phyloP scores from a whole-genome alignment of 2,329 filamentous ascomycete genomes.

The Arthrobotrys conoides region DNA sequence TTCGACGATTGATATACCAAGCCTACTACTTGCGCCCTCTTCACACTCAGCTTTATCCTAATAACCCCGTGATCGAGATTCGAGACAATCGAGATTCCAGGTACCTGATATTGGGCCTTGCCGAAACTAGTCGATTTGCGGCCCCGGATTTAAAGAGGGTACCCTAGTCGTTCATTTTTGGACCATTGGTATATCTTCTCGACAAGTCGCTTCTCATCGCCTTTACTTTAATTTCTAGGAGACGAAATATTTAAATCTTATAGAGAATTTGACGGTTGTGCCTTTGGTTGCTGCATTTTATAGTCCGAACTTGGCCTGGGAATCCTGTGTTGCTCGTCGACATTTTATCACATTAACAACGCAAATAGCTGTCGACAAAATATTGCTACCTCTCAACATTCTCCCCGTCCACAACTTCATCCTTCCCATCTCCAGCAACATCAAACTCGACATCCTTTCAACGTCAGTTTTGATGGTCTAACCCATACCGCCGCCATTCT shows the following conservation, averaged over 20 bases:
- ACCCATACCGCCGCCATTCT: conserved; percentile 14
- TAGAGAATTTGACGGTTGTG: conserved; percentile 45
- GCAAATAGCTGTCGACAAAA: conserved; percentile 31
- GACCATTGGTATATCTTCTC: conserved; percentile 29
- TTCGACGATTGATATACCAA: conserved; percentile 43
- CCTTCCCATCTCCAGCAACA: conserved; percentile 14
- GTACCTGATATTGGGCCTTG: conserved; percentile 32
- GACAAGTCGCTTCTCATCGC: conserved; percentile 18
- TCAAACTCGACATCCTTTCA: conserved; percentile 18
- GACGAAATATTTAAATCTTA: conserved; percentile 23
- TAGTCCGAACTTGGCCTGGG: conserved; percentile 34
- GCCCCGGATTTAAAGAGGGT: conserved; percentile 46
- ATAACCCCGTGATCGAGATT: conserved; percentile 52
- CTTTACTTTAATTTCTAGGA: conserved; percentile 25
- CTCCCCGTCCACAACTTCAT: conserved; percentile 25
- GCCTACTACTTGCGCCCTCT: conserved; percentile 1
- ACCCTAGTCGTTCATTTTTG: conserved; percentile 46
- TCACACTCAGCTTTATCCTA: conserved; percentile 41
- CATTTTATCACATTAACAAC: conserved; percentile 58
- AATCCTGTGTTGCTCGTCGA: conserved; percentile 46
- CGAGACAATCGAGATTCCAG: conserved; percentile 42
- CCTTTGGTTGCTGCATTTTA: conserved; percentile 20
- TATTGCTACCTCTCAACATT: conserved; percentile 9
- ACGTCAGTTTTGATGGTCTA: conserved; percentile 27
- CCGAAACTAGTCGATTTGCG: conserved; percentile 37